Conservation (phyloP, 768 basidiomycete species). For the Suillus bovinus region DNA sequence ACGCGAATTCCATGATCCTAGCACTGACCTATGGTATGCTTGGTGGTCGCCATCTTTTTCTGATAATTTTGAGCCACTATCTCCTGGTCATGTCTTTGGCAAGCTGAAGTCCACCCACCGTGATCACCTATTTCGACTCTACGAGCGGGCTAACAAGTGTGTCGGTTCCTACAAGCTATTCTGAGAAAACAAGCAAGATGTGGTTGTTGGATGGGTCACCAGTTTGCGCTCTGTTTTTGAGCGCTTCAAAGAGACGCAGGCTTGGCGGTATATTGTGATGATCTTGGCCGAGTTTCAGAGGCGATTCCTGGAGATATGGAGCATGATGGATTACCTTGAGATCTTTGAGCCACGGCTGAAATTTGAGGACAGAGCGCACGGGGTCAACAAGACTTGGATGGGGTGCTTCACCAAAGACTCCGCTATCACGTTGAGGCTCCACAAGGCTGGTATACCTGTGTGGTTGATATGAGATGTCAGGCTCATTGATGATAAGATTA, state of each 20-base stretch:
- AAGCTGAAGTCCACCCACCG: background rate
- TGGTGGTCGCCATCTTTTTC: background rate
- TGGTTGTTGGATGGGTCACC: background rate
- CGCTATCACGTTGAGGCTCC: background rate
- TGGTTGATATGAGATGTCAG: background rate
- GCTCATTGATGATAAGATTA: background rate
- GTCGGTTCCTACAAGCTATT: background rate
- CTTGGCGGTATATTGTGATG: background rate
- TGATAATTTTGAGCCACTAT: background rate
- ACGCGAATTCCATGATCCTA: background rate
- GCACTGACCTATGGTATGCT: slow-evolving; percentile 1
- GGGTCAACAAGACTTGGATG: slow-evolving; percentile 4
- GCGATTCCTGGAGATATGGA: background rate
- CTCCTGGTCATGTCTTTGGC: background rate
- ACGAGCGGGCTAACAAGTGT: background rate
- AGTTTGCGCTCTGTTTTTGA: background rate
- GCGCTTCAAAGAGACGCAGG: background rate
- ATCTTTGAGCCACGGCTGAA: background rate
- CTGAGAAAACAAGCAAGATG: background rate
- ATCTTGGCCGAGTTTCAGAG: slow-evolving; percentile 2
- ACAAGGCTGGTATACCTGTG: slow-evolving; percentile 1
- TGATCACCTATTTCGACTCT: background rate
- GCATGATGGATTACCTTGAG: background rate
- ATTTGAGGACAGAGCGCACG: background rate
- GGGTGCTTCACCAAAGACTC: slow-evolving; percentile 3